A percentile compares a stretch with the other conserved stretches of the same genome.
phyloP scores from a whole-genome alignment of 768 basidiomycete species.

The Pisolithus orientalis region DNA sequence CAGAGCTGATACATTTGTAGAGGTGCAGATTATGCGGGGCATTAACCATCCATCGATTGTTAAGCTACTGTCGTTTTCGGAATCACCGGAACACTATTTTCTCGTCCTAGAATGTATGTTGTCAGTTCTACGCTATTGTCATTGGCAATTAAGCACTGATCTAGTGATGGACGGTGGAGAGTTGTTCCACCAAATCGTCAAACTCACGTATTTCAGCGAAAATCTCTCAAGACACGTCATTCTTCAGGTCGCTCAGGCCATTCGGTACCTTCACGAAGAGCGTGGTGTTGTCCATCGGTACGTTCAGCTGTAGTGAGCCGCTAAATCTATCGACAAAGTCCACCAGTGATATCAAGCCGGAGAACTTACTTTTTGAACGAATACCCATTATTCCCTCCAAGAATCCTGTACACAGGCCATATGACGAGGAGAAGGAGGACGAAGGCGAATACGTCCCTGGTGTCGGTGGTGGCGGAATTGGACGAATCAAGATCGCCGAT shows the following conservation, averaged over 20 bases:
- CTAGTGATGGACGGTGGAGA: conserved; percentile 97
- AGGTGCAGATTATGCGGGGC: conserved; percentile 99
- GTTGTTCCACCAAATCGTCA: conserved; percentile 98
- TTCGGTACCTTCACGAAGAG: conserved; percentile 94
- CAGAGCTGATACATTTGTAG: conserved; percentile 33
- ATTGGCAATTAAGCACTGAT: conserved; percentile 7
- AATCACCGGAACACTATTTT: conserved; percentile 91
- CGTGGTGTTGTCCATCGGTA: conserved; percentile 93
- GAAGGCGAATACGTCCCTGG: conserved; percentile 94
- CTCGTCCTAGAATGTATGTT: conserved; percentile 82
- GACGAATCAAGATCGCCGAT: conserved; percentile 97
- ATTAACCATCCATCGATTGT: conserved; percentile 89
- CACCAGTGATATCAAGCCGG: conserved; percentile 89
- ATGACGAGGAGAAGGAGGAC: conserved; percentile 98
- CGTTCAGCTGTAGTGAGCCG: conserved; percentile 4
- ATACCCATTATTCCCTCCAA: conserved; percentile 90
- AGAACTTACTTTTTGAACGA: conserved; percentile 89
- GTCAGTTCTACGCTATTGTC: background rate
- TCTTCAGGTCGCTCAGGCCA: conserved; percentile 89
- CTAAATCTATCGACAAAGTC: background rate
- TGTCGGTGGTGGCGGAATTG: conserved; percentile 94
- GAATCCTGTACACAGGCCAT: conserved; percentile 67
- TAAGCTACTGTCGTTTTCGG: conserved; percentile 86
- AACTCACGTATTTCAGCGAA: conserved; percentile 97
- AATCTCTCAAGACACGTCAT: conserved; percentile 97